These are phyloP conservation scores for Cydonia oblonga DNA, from an alignment of 331 rosid species.

Conservation along the genomic window DNA sequence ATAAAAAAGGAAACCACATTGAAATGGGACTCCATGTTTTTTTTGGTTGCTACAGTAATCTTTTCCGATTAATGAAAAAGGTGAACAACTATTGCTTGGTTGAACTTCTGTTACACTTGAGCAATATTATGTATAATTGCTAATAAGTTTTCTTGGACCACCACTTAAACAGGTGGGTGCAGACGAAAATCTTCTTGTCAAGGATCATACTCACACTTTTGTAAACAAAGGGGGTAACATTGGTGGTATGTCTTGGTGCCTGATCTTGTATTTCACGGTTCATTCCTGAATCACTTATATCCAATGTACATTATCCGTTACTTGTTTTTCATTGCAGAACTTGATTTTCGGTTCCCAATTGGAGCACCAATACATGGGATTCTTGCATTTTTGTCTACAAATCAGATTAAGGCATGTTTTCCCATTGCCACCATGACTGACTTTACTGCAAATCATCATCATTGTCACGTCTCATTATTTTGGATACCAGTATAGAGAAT, in stretches of 20 bases:
- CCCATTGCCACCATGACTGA: conserved; percentile 1
- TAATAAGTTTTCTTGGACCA: conserved; percentile 7
- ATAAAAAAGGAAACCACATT: conserved; percentile 79
- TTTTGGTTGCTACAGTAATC: conserved; percentile 96
- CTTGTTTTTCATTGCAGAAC: conserved; percentile 54
- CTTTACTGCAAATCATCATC: not conserved
- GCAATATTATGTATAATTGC: not conserved
- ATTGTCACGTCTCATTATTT: not conserved
- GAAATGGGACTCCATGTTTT: conserved; percentile 99
- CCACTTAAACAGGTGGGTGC: conserved; percentile 70
- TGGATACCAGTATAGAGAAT: not conserved
- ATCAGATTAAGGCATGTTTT: conserved; percentile 66
- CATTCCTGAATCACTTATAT: not conserved
- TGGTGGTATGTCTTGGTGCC: conserved; percentile 54
- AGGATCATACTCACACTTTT: conserved; percentile 95
- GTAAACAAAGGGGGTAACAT: conserved; percentile 91
- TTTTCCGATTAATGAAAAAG: conserved; percentile 94
- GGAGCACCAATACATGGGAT: conserved; percentile 97
- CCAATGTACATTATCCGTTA: not conserved
- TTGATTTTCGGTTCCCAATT: conserved; percentile 85
- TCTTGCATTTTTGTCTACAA: conserved; percentile 78
- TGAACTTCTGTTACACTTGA: not conserved
- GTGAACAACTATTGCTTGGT: conserved; percentile 27
- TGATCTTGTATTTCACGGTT: not conserved
- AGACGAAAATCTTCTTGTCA: conserved; percentile 70